Evolutionary conservation across 306 rosid genomes (phyloP).

Genomic region (Glycine soja): DNA sequence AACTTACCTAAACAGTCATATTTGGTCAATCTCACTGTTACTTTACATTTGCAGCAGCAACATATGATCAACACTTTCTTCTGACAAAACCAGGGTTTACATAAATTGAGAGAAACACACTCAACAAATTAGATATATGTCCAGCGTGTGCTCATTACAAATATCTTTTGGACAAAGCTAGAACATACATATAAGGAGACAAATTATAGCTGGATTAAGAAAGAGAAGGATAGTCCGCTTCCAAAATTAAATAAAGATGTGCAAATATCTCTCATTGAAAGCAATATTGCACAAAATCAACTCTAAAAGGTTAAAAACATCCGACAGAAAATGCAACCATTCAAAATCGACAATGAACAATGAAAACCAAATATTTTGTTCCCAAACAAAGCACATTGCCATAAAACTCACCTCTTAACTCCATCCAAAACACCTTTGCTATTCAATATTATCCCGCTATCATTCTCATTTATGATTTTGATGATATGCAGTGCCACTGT

Average conservation of each 20-base stretch:
- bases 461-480: slow-evolving; percentile 34
- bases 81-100: too few relatives aligned
- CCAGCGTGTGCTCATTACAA: too few relatives aligned
- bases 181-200: slow-evolving; percentile 42
- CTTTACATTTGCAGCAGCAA: too few relatives aligned
- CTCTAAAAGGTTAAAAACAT: slow-evolving; percentile 32
- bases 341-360: slow-evolving; percentile 16
- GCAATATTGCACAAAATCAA: not conserved
- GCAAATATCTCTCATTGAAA: slow-evolving; percentile 16
- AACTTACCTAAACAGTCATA: too few relatives aligned
- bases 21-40: too few relatives aligned
- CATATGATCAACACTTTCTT: too few relatives aligned
- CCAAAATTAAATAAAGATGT: slow-evolving; percentile 22
- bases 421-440: not conserved
- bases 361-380: too few relatives aligned
- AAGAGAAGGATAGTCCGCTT: slow-evolving; percentile 35
- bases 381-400: too few relatives aligned
- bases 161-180: slow-evolving; percentile 26
- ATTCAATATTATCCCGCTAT: slow-evolving; percentile 22
- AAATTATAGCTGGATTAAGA: slow-evolving; percentile 13
- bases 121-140: too few relatives aligned
- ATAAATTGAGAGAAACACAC: too few relatives aligned
- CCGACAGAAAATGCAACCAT: slow-evolving; percentile 3
- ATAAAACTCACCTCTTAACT: too few relatives aligned
- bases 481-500: slow-evolving; percentile 83